Evolutionary conservation across 2,329 filamentous ascomycete genomes (phyloP).

Genomic region (Fusarium mangiferae): DNA sequence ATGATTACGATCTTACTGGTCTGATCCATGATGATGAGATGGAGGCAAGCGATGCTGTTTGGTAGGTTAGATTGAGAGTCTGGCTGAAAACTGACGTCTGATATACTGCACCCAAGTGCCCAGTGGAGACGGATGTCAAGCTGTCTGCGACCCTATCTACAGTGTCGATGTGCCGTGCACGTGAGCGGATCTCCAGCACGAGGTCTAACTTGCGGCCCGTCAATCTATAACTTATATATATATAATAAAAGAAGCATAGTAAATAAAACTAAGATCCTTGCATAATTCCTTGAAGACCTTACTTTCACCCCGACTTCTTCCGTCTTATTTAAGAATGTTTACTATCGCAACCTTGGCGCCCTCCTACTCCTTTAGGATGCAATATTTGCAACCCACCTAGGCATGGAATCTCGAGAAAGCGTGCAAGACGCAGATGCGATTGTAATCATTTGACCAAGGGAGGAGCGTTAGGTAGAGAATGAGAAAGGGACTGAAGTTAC

Average conservation of each 20-base stretch:
- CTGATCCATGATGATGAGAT: constrained; percentile 16
- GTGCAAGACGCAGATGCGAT: too few relatives aligned
- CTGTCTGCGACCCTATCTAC: neutral
- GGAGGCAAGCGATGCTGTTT: neutral
- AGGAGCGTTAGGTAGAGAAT: too few relatives aligned
- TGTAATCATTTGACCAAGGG: neutral
- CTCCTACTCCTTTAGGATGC: neutral
- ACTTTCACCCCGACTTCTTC: neutral
- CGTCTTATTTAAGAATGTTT: neutral
- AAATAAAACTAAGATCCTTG: neutral
- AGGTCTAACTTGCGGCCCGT: neutral
- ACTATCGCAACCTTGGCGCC: accelerated
- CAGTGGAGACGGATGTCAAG: neutral
- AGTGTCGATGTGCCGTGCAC: neutral
- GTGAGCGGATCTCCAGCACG: neutral
- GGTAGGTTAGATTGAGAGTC: neutral
- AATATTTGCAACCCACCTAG: neutral
- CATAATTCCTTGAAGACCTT: accelerated
- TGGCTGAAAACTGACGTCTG: neutral
- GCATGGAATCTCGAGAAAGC: neutral
- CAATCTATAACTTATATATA: too few relatives aligned
- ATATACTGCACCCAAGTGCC: neutral
- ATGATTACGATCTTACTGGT: constrained; percentile 40
- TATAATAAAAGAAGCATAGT: too few relatives aligned
- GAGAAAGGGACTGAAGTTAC: neutral